phyloP scores from a whole-genome alignment of 2,329 filamentous ascomycete species.

The Zalaria obscura region DNA sequence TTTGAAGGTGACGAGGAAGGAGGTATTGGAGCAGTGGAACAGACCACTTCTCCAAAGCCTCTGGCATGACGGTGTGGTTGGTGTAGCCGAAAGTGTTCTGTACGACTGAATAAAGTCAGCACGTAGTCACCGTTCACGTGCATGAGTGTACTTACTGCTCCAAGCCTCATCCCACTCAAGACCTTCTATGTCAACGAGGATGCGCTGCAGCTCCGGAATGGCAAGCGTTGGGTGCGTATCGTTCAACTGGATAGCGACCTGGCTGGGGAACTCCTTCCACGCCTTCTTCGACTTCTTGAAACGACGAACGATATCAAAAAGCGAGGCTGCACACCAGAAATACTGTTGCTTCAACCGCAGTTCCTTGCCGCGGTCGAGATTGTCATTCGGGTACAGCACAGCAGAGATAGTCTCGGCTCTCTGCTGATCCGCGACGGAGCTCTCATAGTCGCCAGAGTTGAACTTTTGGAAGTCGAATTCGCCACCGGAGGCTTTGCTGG shows the following conservation, averaged over 20 bases:
- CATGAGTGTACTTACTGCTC: conserved; percentile 43
- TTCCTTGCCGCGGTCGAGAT: conserved; percentile 91
- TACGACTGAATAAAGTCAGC: conserved; percentile 23
- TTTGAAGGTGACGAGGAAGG: conserved; percentile 84
- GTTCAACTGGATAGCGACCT: conserved; percentile 94
- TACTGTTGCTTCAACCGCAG: conserved; percentile 97
- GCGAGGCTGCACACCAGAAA: conserved; percentile 96
- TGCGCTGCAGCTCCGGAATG: conserved; percentile 89
- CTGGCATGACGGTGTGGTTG: conserved; percentile 94
- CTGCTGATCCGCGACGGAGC: conserved; percentile 94
- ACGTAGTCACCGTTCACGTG: conserved; percentile 7
- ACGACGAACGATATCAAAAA: conserved; percentile 88
- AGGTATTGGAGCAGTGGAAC: conserved; percentile 85
- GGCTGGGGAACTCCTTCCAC: conserved; percentile 86
- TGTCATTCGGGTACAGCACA: conserved; percentile 94
- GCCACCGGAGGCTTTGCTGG: conserved; percentile 88
- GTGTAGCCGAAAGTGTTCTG: conserved; percentile 75
- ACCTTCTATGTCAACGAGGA: conserved; percentile 77
- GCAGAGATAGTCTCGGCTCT: conserved; percentile 97
- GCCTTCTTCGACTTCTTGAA: conserved; percentile 94
- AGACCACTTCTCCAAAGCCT: conserved; percentile 97
- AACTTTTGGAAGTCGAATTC: conserved; percentile 99
- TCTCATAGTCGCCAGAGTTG: conserved; percentile 96
- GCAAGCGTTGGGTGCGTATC: conserved; percentile 95
- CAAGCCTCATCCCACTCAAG: conserved; percentile 90